Evolutionary conservation across 2,329 filamentous ascomycete species (phyloP).

Genomic region (Rhynchosporium agropyri): DNA sequence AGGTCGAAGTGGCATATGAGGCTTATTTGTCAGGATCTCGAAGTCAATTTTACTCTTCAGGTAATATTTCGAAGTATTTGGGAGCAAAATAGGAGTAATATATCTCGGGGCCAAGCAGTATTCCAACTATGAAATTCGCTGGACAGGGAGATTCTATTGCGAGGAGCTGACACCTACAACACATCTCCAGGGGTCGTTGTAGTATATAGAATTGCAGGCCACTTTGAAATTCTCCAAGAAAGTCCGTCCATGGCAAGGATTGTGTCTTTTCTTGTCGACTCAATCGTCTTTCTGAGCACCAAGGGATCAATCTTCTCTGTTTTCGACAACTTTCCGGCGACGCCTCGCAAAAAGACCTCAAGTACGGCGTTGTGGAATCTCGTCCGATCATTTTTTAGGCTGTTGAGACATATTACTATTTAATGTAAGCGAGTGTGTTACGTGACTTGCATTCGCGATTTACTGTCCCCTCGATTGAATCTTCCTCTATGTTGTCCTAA

Average conservation of each 20-base stretch:
- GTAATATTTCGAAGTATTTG: too few relatives aligned
- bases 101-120: too few relatives aligned
- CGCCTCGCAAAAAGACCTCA: conserved; percentile 22
- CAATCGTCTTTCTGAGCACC: conserved; percentile 20
- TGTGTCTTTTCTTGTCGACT: conserved; percentile 28
- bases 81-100: too few relatives aligned
- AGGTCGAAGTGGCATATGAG: conserved; percentile 27
- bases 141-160: too few relatives aligned
- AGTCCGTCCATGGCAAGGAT: conserved; percentile 27
- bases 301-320: conserved; percentile 20
- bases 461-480: conserved; percentile 29
- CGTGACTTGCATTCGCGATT: not conserved
- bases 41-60: too few relatives aligned
- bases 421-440: conserved; percentile 20
- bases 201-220: conserved; percentile 6
- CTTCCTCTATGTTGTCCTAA: conserved; percentile 21
- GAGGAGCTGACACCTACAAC: not conserved
- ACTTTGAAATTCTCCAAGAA: conserved; percentile 17
- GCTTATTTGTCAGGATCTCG: not conserved
- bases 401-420: conserved; percentile 21
- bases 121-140: too few relatives aligned
- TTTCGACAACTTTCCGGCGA: conserved; percentile 18
- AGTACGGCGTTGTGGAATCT: conserved; percentile 24
- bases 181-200: conserved; percentile 25
- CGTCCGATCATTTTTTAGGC: conserved; percentile 24